Evolutionary conservation across 805 yeast species (phyloP), one percentile per base, ranked within the genome.

Genomic region (Wickerhamiella sergipiensis): DNA sequence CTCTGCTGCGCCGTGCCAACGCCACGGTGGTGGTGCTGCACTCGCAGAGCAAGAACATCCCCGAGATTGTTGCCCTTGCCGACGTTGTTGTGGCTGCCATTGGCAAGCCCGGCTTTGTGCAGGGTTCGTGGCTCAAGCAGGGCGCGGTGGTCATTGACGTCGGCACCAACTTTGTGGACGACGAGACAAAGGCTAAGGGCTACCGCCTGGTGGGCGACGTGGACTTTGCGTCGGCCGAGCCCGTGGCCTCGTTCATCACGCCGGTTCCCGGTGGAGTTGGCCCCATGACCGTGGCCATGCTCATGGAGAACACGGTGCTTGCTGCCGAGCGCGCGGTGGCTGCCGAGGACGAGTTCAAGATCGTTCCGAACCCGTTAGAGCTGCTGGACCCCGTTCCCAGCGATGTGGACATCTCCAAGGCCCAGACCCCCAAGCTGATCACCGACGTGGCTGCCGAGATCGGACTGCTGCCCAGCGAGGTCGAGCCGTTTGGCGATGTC

Each of bases 261-360:
- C 98, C 98, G 17, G 98, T 90, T 51, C 98, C 98, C 31, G 97
- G 97, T 64, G 97, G 97, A 60, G 97, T 90, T 55, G 98, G 98
- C 42, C 98, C 98, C 57, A 90, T 90, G 97, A 90, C 98, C 24
- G 97, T 90, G 46, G 95, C 95, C 42, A 88, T 89, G 96, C 78
- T 90, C 54, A 77, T 89, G 55, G 77, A 83, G 57, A 90, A 92
- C 63, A 90, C 90, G 10, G 72, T 80, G 52, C 75, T 77, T 57
- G 86, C 95, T 48, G 95, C 97, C 19, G 74, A 82, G 60, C 70
- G 76, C 50, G 53, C 55, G 18, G 49, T 53, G 43, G 61, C 59
- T 26, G 57, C 60, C 22, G 63, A 64, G 33, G 62, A 66, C 64
- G 71, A 72, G 63, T 71, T 77, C 59, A 66, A 69, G 53, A 68